A percentile compares a stretch with the other conserved stretches of the same genome.
These are phyloP conservation scores for Leccinum pachyderme DNA, from an alignment of 1,284 basidiomycete genomes.

Conservation along the genomic window DNA sequence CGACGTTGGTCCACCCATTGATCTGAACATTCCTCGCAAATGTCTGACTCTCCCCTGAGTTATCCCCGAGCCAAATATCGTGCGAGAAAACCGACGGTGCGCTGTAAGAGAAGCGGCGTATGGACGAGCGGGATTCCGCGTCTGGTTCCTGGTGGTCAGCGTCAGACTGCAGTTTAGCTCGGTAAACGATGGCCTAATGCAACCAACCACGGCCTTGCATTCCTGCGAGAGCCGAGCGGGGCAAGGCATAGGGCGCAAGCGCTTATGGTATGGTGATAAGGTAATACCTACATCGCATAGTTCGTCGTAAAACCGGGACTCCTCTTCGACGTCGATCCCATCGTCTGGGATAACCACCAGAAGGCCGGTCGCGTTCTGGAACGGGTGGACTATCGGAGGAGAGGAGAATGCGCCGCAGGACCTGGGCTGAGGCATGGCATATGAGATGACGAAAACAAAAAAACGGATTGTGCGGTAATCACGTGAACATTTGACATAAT, in stretches of 20 bases:
- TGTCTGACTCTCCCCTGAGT: slow-evolving; percentile 46
- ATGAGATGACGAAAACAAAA: neutral
- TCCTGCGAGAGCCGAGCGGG: neutral
- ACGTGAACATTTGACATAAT: slow-evolving; percentile 4
- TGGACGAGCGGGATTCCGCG: slow-evolving; percentile 10
- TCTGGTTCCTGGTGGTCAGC: slow-evolving; percentile 22
- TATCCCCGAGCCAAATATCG: slow-evolving; percentile 62
- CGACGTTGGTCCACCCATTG: slow-evolving; percentile 66
- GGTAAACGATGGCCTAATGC: neutral
- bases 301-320: slow-evolving; percentile 47
- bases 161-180: neutral
- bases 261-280: neutral
- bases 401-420: neutral
- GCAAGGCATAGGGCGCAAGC: neutral
- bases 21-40: slow-evolving; percentile 66
- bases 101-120: slow-evolving; percentile 32
- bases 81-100: slow-evolving; percentile 61
- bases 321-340: slow-evolving; percentile 46
- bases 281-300: slow-evolving; percentile 38
- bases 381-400: slow-evolving; percentile 18
- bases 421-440: slow-evolving; percentile 14
- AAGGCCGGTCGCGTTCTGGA: slow-evolving; percentile 23
- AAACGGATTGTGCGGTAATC: neutral
- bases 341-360: slow-evolving; percentile 30
- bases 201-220: neutral